Conservation (phyloP, 148 eudicot species). For the Chenopodium quinoa region DNA sequence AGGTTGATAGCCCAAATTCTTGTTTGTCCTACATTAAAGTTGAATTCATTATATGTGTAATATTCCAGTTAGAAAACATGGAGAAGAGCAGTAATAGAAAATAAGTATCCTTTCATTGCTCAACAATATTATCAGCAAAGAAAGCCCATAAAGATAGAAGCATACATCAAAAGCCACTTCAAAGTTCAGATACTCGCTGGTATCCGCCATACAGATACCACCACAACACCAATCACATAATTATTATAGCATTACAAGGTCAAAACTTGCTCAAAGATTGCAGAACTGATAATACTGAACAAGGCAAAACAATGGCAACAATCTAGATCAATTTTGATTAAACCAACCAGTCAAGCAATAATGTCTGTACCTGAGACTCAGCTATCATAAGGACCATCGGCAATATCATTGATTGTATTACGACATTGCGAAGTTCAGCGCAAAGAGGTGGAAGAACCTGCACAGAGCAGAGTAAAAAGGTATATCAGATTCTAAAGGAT, state of each 20-base stretch:
- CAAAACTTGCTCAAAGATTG: not conserved
- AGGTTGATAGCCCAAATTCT: slow-evolving; percentile 92
- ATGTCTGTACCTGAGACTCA: slow-evolving; percentile 77
- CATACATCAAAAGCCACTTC: not conserved
- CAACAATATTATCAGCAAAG: not conserved
- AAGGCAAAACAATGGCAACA: not conserved
- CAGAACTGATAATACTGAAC: not conserved
- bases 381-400: slow-evolving; percentile 97
- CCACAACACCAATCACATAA: not conserved
- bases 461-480: slow-evolving; percentile 23
- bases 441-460: slow-evolving; percentile 99
- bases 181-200: not conserved
- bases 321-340: not conserved
- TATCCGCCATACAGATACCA: not conserved
- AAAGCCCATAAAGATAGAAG: not conserved
- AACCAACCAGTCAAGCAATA: slow-evolving; percentile 4
- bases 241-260: not conserved
- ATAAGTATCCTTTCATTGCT: not conserved
- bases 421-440: slow-evolving; percentile 95
- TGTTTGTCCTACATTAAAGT: slow-evolving; percentile 63
- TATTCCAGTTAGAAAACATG: not conserved
- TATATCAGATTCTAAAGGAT: not conserved
- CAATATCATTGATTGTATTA: slow-evolving; percentile 93
- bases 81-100: not conserved
- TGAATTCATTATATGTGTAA: not conserved